Base-by-base conservation (phyloP, 2,329 filamentous ascomycete genomes). In the Parastagonospora avenae region DNA sequence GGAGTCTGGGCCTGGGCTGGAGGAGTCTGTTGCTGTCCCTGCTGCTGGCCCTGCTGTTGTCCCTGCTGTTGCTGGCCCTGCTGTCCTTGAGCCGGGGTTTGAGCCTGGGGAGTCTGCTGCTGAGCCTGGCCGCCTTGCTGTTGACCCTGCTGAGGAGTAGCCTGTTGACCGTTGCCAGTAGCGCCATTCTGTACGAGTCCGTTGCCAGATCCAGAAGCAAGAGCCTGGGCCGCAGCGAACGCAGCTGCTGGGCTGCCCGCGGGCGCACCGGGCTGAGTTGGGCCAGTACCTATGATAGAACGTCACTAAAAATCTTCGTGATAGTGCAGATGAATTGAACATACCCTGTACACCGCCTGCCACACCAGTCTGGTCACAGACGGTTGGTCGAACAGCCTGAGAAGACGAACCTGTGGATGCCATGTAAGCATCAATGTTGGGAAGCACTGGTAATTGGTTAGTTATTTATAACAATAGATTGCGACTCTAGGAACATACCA, bases 391-490 rank as follows among this genome's bases (percentile, higher is more conserved):
- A 27, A 72, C 57, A 38, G 69, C 63, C 59, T 63, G 64, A 35
- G 55, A 62, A 31, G 46, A 46, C 15, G 66, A 67, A 16, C 69
- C 69, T 27, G 69, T 70, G 28, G 68, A 67, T 14, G 68, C 67
- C 62, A 72, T 66, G 55, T 72, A 72, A 33, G 68, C 68, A 52
- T 72, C 69, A 33, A 72, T 72, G 59, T 71, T 71, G 44, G 69
- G 69, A 11, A 72, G 60, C n/a, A 72, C 66, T 64, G 36, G 12
- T 4, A 48, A 24, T 2, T 8, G 24, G 11, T 62, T 47, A 63
- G 52, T 27, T 24, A 27, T 4, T 14, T 4, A 15, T 14, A 12
- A 16, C 8, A 31, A 8, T 35, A n/a, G n/a, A 29, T n/a, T 33
- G 11, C 11, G 30, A 10, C 8, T 2, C 19, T 5, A 16, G 7